phyloP scores from a whole-genome alignment of 2,329 filamentous ascomycete species.

The Trichoderma hamatum region DNA sequence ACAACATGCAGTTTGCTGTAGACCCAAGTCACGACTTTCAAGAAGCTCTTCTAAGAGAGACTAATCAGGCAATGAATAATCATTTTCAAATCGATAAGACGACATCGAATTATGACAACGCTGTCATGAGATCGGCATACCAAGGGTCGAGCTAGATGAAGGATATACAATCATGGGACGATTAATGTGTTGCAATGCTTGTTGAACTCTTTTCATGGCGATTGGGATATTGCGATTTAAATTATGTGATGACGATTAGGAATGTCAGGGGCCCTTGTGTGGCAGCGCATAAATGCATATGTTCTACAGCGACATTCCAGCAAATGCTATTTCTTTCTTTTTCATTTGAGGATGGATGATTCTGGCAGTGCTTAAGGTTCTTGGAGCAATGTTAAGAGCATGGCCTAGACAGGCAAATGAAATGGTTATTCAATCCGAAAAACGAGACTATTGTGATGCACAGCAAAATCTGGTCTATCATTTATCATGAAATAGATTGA shows the following conservation, averaged over 20 bases:
- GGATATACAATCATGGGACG: neutral
- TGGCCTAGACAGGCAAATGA: neutral
- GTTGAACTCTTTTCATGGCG: neutral
- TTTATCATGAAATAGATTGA: slow-evolving; percentile 19
- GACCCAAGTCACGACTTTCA: slow-evolving; percentile 29
- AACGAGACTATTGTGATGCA: neutral
- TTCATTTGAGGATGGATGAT: neutral
- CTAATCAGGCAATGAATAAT: slow-evolving; percentile 28
- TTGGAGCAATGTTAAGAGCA: neutral
- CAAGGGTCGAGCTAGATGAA: slow-evolving; percentile 34
- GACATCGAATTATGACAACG: slow-evolving; percentile 42
- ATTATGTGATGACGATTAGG: neutral
- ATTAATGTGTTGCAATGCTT: neutral
- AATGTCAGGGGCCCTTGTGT: neutral
- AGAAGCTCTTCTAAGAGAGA: slow-evolving; percentile 25
- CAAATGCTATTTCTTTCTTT: neutral
- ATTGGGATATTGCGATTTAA: neutral
- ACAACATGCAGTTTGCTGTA: slow-evolving; percentile 29
- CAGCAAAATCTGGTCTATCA: slow-evolving; percentile 17
- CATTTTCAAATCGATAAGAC: slow-evolving; percentile 41
- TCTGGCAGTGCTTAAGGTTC: neutral
- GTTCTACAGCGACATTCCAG: neutral
- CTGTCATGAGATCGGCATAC: slow-evolving; percentile 42
- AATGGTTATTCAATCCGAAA: slow-evolving; percentile 25
- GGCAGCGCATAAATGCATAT: neutral